Base-by-base conservation (phyloP, 2,329 filamentous ascomycete species). In the Thermoascus crustaceus region DNA sequence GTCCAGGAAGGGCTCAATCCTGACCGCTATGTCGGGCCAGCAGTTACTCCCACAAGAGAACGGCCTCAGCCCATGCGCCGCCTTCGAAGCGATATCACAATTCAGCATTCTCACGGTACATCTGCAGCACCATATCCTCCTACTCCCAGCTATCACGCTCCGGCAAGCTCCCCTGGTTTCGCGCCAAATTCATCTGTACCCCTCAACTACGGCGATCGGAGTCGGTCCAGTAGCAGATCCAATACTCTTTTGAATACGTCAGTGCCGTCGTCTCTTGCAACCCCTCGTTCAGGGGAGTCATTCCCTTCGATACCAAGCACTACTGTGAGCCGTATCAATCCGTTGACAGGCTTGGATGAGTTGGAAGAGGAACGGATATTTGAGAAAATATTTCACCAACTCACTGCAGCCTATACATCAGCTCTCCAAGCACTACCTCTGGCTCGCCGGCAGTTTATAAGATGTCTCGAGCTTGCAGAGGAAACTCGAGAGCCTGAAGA, bases 221-320 rank as follows among this genome's bases (percentile, higher is more conserved):
- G 63, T 39, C 57, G 64, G 30, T 67, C 63, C 13, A 71, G 66
- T 33, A 75, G 73, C 46, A 64, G 72, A 30, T 71, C 69, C 7
- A 75, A 72, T 47, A 70, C 69, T 9, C 55, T 71, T 57, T 66
- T 71, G 38, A 65, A 68, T 40, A 61, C 61, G 11, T 62, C 64
- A 3, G 47, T 59, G 14, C 55, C 60, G 70, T 61, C 61, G 6
- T 57, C 72, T 57, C 37, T 77, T 64, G 44, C 63, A 4, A 93
- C 85, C 1, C 85, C 86, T 30, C 78, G 84, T 16, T 93, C 85
- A 5, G 83, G 81, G 27, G 86, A 94, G 50, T 85, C 84, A 0
- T 93, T 91, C 54, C 72, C 66, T 69, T 44, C 60, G 49, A 52
- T 58, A 48, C 53, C 66, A 37, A 64, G 60, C 11, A 60, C 65